Conservation (phyloP, 257 asterid genomes). For the Solanum megistacrolobum region DNA sequence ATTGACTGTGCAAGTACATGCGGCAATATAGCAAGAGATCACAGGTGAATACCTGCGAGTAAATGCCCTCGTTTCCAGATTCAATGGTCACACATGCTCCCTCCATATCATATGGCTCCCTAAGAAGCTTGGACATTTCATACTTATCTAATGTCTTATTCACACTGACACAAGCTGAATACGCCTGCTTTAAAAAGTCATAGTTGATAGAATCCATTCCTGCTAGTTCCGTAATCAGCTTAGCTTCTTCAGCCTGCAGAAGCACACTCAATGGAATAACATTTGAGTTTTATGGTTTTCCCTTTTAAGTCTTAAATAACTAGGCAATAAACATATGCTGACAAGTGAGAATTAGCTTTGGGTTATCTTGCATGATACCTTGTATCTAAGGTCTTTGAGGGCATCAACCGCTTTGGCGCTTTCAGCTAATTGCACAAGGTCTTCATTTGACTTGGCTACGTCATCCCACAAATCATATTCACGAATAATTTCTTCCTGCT, state of each 20-base stretch:
- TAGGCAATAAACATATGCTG: neutral
- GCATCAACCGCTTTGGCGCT: constrained; percentile 59
- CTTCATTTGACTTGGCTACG: constrained; percentile 45
- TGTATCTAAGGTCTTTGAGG: constrained; percentile 53
- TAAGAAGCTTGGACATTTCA: constrained; percentile 64
- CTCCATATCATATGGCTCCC: constrained; percentile 63
- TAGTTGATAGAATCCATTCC: constrained; percentile 55
- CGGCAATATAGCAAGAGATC: neutral
- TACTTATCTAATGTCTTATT: constrained; percentile 54
- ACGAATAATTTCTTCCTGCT: constrained; percentile 51
- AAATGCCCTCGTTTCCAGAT: constrained; percentile 41
- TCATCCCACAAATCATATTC: constrained; percentile 68
- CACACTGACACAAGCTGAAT: constrained; percentile 51
- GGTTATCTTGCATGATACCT: constrained; percentile 26
- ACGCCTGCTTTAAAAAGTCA: constrained; percentile 70
- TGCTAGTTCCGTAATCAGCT: constrained; percentile 74
- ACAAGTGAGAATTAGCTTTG: neutral
- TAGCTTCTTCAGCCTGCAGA: constrained; percentile 83
- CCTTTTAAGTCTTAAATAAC: neutral
- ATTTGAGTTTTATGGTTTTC: neutral
- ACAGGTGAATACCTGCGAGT: constrained; percentile 26
- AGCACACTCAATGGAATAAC: neutral
- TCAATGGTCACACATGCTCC: constrained; percentile 74
- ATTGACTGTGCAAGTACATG: neutral
- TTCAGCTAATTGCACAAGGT: constrained; percentile 50